Conservation (phyloP, 2,329 filamentous ascomycete species). For the Curvularia hawaiiensis region DNA sequence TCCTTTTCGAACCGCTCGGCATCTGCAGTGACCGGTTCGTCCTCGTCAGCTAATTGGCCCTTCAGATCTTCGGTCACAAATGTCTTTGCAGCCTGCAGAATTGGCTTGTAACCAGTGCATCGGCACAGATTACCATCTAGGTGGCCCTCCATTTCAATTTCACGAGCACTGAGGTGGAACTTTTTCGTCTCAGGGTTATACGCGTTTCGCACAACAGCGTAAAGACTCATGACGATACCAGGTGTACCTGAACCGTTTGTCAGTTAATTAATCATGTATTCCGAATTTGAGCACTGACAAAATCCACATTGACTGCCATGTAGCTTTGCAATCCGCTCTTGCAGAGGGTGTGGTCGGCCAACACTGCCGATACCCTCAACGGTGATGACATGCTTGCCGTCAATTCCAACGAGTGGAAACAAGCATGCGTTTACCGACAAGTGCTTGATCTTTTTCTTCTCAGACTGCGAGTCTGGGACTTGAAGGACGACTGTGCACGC, state of each 20-base stretch:
- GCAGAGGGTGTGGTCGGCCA: conserved; percentile 81
- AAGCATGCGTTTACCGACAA: conserved; percentile 94
- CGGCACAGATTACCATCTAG: conserved; percentile 92
- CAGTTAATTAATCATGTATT: neutral
- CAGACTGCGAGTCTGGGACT: conserved; percentile 62
- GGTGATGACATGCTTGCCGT: conserved; percentile 97
- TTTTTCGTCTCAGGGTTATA: conserved; percentile 43
- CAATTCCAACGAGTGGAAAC: conserved; percentile 85
- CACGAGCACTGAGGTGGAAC: conserved; percentile 42
- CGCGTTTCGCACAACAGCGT: conserved; percentile 81
- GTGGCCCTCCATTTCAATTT: conserved; percentile 56
- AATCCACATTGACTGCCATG: conserved; percentile 95
- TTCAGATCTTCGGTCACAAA: conserved; percentile 66
- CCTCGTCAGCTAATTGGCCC: conserved; percentile 55
- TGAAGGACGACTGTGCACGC: conserved; percentile 80
- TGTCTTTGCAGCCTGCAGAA: conserved; percentile 88
- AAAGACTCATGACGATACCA: conserved; percentile 91
- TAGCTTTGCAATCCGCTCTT: conserved; percentile 86
- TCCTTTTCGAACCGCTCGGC: conserved; percentile 36
- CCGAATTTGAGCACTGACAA: conserved; percentile 53
- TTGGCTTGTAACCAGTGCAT: conserved; percentile 92
- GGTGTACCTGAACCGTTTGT: conserved; percentile 62
- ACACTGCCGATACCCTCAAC: conserved; percentile 91
- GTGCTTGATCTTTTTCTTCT: conserved; percentile 89
- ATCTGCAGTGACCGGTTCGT: conserved; percentile 55